Conservation (phyloP, 2,329 filamentous ascomycete genomes). For the Penicillium sp. region DNA sequence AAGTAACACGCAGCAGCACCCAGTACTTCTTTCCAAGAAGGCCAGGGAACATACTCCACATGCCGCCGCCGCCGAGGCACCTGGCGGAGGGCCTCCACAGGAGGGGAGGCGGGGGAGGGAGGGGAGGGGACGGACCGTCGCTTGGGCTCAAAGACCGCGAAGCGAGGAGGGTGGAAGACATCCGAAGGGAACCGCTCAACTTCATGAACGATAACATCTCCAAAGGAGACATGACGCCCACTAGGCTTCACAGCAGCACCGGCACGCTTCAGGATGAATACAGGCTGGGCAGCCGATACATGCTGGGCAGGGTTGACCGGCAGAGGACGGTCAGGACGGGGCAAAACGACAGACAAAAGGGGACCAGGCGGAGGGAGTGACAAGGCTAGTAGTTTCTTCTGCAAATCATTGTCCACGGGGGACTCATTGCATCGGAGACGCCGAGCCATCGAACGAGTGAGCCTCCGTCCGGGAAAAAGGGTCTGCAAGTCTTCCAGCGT, state of each 20-base stretch:
- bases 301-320: too few species aligned
- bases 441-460: too few species aligned
- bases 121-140: neutral
- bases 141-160: neutral
- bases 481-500: too few species aligned
- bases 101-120: neutral
- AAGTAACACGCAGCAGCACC: too few species aligned
- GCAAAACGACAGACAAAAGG: too few species aligned
- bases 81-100: neutral
- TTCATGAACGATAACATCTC: neutral
- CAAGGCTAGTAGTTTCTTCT: too few species aligned
- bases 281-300: neutral
- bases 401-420: too few species aligned
- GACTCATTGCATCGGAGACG: too few species aligned
- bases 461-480: too few species aligned
- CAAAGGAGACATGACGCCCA: conserved; percentile 1
- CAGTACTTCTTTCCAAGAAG: neutral
- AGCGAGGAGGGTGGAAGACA: neutral
- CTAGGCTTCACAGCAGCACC: neutral
- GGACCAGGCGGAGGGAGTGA: too few species aligned
- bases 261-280: neutral
- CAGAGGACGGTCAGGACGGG: too few species aligned
- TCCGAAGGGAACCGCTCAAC: neutral
- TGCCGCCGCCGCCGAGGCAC: neutral
- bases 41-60: neutral